Evolutionary conservation across 257 asterid species (phyloP).

Genomic region (Jacaranda mimosifolia): DNA sequence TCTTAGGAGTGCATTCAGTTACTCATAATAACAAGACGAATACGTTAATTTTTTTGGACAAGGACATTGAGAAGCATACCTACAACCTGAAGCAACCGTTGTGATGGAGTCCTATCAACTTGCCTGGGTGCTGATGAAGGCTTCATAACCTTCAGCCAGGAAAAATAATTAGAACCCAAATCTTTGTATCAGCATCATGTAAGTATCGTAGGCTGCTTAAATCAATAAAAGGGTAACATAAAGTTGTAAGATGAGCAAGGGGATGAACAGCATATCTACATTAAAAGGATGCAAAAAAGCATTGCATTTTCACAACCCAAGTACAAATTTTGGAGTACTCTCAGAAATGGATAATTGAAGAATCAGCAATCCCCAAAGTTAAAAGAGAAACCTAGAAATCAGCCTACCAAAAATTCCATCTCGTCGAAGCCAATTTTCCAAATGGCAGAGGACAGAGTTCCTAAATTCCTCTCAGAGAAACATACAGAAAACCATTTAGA

Average conservation of each 20-base stretch:
- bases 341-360: not conserved
- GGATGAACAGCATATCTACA: constrained; percentile 12
- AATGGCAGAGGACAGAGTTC: constrained; percentile 4
- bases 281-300: constrained; percentile 10
- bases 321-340: not conserved
- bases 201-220: constrained; percentile 8
- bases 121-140: constrained; percentile 72
- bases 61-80: constrained; percentile 66
- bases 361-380: not conserved
- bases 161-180: constrained; percentile 37
- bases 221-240: constrained; percentile 2
- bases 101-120: constrained; percentile 75
- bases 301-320: not conserved
- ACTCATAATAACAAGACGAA: constrained; percentile 15
- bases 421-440: not conserved
- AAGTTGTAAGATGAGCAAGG: constrained; percentile 18
- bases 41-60: constrained; percentile 18
- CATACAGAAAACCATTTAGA: not conserved
- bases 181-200: constrained; percentile 6
- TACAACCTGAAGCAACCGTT: constrained; percentile 84
- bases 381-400: not conserved
- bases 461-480: not conserved
- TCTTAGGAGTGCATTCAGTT: constrained; percentile 5
- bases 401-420: not conserved
- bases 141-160: constrained; percentile 65